Base-by-base conservation (phyloP, 1,139 yeast species). In the Magnusiomyces fungicola region DNA sequence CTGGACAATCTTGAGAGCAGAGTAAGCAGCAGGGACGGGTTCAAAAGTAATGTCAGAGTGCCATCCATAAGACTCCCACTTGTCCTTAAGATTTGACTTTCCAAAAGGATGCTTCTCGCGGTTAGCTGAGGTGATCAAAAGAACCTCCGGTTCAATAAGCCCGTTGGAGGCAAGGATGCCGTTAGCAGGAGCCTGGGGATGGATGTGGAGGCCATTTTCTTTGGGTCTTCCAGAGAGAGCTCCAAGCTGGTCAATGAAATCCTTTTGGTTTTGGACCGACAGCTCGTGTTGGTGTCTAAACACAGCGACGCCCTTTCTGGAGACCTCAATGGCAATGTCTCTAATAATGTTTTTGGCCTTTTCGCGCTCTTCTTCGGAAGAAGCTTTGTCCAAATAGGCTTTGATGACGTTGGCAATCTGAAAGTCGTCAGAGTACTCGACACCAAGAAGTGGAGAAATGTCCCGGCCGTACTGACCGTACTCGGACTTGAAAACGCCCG, bases 161-260 rank as follows among this genome's bases (percentile, higher is more conserved):
- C 51, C 49, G 27, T 48, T 42, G 16, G 55, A 56, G 6, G 49
- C 51, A 19, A 58, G 51, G 29, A 62, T 45, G 12, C 67, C 67
- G 3, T 64, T 65, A 25, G 63, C 64, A 3, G 64, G 57, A 19
- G 62, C 72, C 22, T 60, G 60, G 16, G 67, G 67, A 47, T 64
- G 67, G 36, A 62, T 61, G 51, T 64, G 89, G 3, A 84, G 78
- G 19, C 86, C 85, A 14, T 83, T 75, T 6, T 83, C 76, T 49
- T 72, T 73, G 22, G 87, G 86, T 61, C 82, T 87, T 45, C 81
- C 76, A 61, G 82, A 86, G 49, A 80, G 69, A 21, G 78, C 76
- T 16, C 88, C 88, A 55, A 73, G 80, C 57, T 80, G 74, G 50
- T 68, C 68, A 18, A 79, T 83, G 61, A 75, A 76, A 21, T 74